A percentile compares a stretch with the other conserved stretches of the same genome.
These are phyloP conservation scores for Diplodia seriata DNA, from an alignment of 2,329 filamentous ascomycete species.

Conservation along the genomic window DNA sequence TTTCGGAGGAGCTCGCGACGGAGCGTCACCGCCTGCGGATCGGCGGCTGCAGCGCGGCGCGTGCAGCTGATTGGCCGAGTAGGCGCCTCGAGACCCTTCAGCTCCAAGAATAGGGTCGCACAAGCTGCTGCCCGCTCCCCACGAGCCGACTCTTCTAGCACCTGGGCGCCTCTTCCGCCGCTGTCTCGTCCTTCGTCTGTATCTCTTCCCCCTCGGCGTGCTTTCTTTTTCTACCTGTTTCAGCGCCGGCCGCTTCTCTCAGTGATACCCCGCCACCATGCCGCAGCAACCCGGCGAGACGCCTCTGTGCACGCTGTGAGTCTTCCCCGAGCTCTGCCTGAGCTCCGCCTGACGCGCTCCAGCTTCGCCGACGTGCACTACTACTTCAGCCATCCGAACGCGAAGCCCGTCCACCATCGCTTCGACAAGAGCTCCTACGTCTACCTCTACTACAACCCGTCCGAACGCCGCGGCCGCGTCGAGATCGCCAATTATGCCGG, in stretches of 20 bases:
- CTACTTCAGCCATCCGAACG: slow-evolving; percentile 72
- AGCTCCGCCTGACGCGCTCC: slow-evolving; percentile 36
- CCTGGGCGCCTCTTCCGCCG: too few species aligned
- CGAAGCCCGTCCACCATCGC: slow-evolving; percentile 75
- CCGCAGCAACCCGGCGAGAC: slow-evolving; percentile 57
- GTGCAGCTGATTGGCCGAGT: slow-evolving; percentile 30
- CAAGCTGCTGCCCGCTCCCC: slow-evolving; percentile 20
- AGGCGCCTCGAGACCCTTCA: slow-evolving; percentile 23
- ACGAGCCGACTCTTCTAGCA: slow-evolving; percentile 13
- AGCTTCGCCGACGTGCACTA: slow-evolving; percentile 83
- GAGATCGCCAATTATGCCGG: slow-evolving; percentile 79
- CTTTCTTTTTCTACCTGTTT: slow-evolving; percentile 15
- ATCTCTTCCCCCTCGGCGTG: slow-evolving; percentile 31
- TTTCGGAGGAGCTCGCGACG: slow-evolving; percentile 39
- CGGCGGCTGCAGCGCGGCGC: slow-evolving; percentile 8
- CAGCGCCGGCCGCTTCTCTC: slow-evolving; percentile 27
- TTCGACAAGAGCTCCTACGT: slow-evolving; percentile 83
- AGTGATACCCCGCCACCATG: slow-evolving; percentile 43
- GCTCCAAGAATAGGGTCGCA: slow-evolving; percentile 31
- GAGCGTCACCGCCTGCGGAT: slow-evolving; percentile 34
- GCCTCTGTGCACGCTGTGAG: slow-evolving; percentile 57
- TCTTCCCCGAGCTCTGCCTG: slow-evolving; percentile 3
- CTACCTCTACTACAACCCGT: slow-evolving; percentile 78
- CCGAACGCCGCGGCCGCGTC: slow-evolving; percentile 70
- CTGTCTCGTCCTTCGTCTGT: slow-evolving; percentile 29